Evolutionary conservation across 495 filamentous ascomycete species (phyloP), one percentile per base, ranked within the genome.

Genomic region (Hyphodiscus hymeniophilus): DNA sequence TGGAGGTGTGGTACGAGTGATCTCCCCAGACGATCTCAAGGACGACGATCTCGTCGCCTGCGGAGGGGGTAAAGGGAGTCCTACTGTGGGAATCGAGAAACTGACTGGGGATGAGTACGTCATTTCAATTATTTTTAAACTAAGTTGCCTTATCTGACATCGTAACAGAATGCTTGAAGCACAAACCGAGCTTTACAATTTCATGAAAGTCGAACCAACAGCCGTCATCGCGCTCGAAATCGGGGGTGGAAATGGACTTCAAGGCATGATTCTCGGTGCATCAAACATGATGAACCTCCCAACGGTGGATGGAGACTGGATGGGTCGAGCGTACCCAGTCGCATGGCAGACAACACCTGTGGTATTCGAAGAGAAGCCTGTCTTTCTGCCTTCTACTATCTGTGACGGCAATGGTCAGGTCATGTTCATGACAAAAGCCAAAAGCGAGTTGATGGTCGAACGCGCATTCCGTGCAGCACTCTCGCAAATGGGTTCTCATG

Each of bases 281-380:
- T 69, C 66, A 26, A 56, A 59, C 3, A 71, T 71, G 39, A 67
- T 76, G 60, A 54, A 77, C 42, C 24, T 74, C 0, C 74, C 75
- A 1, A 66, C 65, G 12, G 69, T 79, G 0, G 75, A 77, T 42
- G 73, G 68, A 24, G 75, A 77, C 51, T 76, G 70, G 69, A 77
- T 79, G 75, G 75, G 74, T 2, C 55, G 74, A 6, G 75, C 75
- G 16, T 77, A 77, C 54, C 75, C 74, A 0, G 73, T 70, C 1
- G 72, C 73, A 35, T 76, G 74, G 72, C 73, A 75, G 58, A 78
- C 72, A 0, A 76, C 73, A 0, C 72, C 71, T 0, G 72, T 74
- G 0, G 72, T 76, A 0, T 72, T 72, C 36, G 65, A 67, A 44
- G 70, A 75, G 57, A 65, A 69, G 15, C 57, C 65, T 3, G 66